Evolutionary conservation across 257 asterid genomes (phyloP).

Genomic region (Pogostemon cablin): DNA sequence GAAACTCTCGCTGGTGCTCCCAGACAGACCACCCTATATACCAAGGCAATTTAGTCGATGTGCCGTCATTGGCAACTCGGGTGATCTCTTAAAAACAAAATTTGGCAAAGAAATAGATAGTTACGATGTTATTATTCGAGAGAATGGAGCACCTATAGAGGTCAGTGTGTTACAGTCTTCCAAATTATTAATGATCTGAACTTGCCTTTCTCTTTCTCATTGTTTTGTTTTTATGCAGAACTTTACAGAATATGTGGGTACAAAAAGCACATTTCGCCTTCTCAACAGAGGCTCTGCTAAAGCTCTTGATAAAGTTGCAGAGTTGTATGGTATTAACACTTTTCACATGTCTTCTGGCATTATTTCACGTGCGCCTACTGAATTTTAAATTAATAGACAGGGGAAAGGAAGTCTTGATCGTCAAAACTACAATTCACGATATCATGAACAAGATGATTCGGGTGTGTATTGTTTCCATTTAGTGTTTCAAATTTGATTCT

Average conservation of each 20-base stretch:
- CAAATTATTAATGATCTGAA: constrained; percentile 15
- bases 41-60: constrained; percentile 85
- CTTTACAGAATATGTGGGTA: constrained; percentile 81
- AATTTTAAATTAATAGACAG: constrained; percentile 52
- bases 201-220: constrained; percentile 26
- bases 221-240: constrained; percentile 55
- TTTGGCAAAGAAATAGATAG: constrained; percentile 90
- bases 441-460: constrained; percentile 95
- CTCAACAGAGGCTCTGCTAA: constrained; percentile 99
- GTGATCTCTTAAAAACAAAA: constrained; percentile 87
- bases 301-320: constrained; percentile 99
- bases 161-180: constrained; percentile 43
- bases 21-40: constrained; percentile 74
- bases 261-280: constrained; percentile 93
- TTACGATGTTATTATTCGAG: constrained; percentile 84
- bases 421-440: constrained; percentile 96
- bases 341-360: constrained; percentile 34
- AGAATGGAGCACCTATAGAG: constrained; percentile 98
- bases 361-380: constrained; percentile 33
- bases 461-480: constrained; percentile 48
- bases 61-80: constrained; percentile 98
- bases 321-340: constrained; percentile 75
- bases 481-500: constrained; percentile 23
- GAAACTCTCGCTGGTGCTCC: constrained; percentile 89
- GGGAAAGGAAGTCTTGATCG: constrained; percentile 88